Conservation (phyloP, 2,329 filamentous ascomycete species). For the Chaetoscypha palmicola region DNA sequence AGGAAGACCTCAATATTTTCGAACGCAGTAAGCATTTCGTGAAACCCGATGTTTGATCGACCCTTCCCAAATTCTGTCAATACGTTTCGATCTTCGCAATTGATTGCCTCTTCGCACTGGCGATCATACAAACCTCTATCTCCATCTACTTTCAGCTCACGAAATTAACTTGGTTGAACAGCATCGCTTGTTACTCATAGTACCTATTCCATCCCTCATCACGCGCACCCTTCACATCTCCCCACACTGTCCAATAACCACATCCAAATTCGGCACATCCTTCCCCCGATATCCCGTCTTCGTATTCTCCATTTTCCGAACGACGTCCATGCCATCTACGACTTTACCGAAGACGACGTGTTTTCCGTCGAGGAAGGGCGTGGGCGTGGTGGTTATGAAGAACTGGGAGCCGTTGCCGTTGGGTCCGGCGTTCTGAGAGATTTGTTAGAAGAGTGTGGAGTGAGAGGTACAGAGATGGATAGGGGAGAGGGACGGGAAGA, state of each 20-base stretch:
- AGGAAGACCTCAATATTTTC: too few species aligned
- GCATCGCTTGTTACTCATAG: too few species aligned
- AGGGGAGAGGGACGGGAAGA: constrained; percentile 19
- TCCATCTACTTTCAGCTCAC: too few species aligned
- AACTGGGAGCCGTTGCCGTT: constrained; percentile 95
- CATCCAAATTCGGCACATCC: constrained; percentile 79
- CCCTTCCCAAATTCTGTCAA: too few species aligned
- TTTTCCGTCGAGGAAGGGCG: constrained; percentile 84
- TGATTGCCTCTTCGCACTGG: too few species aligned
- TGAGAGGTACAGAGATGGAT: constrained; percentile 6
- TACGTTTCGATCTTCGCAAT: too few species aligned
- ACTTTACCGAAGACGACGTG: constrained; percentile 95
- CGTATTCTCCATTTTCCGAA: constrained; percentile 86
- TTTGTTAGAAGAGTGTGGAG: background rate
- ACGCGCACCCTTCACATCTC: constrained; percentile 61
- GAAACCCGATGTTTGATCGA: too few species aligned
- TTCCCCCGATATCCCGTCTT: constrained; percentile 67
- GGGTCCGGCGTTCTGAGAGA: constrained; percentile 70
- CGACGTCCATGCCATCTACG: constrained; percentile 81
- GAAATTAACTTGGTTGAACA: too few species aligned
- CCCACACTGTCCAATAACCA: constrained; percentile 79
- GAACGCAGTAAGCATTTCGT: too few species aligned
- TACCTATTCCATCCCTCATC: too few species aligned
- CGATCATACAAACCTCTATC: too few species aligned
- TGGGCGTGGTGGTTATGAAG: constrained; percentile 87